A percentile compares a stretch with the other conserved stretches of the same genome.
These are phyloP conservation scores for Hysterium pulicare DNA, from an alignment of 2,329 filamentous ascomycete genomes.

Conservation along the genomic window DNA sequence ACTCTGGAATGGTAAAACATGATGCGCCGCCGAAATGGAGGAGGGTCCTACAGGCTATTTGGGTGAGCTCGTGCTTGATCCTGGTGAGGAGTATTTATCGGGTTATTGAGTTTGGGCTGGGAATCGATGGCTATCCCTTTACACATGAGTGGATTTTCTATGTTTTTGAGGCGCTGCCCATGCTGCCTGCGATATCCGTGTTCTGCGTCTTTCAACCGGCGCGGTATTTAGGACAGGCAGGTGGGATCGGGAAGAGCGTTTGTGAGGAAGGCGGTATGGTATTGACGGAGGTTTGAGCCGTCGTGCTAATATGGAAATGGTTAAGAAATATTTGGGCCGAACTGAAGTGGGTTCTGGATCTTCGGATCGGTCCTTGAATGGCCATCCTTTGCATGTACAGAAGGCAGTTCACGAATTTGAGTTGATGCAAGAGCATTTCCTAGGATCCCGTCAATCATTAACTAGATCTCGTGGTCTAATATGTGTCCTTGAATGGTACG, in stretches of 20 bases:
- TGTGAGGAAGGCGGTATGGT: too few relatives aligned
- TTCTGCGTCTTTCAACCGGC: conserved; percentile 49
- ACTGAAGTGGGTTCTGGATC: too few relatives aligned
- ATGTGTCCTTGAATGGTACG: too few relatives aligned
- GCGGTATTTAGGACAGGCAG: conserved; percentile 32
- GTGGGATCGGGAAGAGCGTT: conserved; percentile 6
- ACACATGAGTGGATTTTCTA: conserved; percentile 51
- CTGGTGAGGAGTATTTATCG: conserved; percentile 49
- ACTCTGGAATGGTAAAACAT: conserved; percentile 8
- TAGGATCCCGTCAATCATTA: too few relatives aligned
- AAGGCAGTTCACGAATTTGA: too few relatives aligned
- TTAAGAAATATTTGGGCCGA: too few relatives aligned
- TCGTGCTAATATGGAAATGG: too few relatives aligned
- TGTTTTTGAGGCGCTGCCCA: conserved; percentile 48
- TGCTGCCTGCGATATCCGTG: conserved; percentile 44
- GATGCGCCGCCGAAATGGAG: conserved; percentile 36
- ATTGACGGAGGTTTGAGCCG: not conserved
- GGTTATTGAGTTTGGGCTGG: conserved; percentile 47
- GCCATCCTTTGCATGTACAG: too few relatives aligned
- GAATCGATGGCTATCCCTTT: conserved; percentile 47
- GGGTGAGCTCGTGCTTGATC: conserved; percentile 45
- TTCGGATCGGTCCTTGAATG: too few relatives aligned
- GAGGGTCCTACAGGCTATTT: conserved; percentile 42
- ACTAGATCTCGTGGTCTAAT: too few relatives aligned
- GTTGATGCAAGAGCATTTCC: too few relatives aligned